Evolutionary conservation across 169 alveolate species (phyloP), one percentile per base, ranked within the genome.

Genomic region (Eimeria sp.): DNA sequence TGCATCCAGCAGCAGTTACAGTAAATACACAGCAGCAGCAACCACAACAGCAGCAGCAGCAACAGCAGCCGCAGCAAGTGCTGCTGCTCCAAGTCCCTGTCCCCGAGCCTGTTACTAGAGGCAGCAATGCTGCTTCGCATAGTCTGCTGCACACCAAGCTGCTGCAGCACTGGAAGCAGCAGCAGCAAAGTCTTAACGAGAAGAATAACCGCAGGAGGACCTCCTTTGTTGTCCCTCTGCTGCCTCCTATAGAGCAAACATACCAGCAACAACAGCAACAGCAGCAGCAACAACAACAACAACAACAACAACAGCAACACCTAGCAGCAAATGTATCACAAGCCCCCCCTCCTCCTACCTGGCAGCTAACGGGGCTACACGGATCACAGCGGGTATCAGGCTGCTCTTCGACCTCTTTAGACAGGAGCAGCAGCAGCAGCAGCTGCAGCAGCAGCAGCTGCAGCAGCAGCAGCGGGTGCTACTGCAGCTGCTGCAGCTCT

Each of bases 151-250:
- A 45, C 89, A 78, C 22, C 43, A 78, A 78, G 63, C 30, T 78
- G 43, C 65, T 78, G 89, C 89, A 78, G 89, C 89, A 78, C 89
- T 78, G 89, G 89, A 14, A 27, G 65, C 65, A 78, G 61, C 61
- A 54, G 61, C 61, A 54, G 61, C 61, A 54, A 54, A 14, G 20
- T 54, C 61, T 54, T 14, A 58, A 58, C 1, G 40, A 78, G 47
- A 34, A 78, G 30, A 1, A 11, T 0, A 78, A 43, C 16, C 43
- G 11, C 5, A 18, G 65, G n/a, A 78, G 65, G 65, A 30, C 65
- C 0, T 18, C 89, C 10, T 78, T 78, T 58, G 65, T 14, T n/a
- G 65, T 78, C 47, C 89, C 89, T 0, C 40, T 78, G 30, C 84
- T 14, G 84, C 84, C 22, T 49, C 43, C 89, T 16, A 40, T 11